Base-by-base conservation (phyloP, 192 early-diverging fungal species). In the Coemansia reversa region DNA sequence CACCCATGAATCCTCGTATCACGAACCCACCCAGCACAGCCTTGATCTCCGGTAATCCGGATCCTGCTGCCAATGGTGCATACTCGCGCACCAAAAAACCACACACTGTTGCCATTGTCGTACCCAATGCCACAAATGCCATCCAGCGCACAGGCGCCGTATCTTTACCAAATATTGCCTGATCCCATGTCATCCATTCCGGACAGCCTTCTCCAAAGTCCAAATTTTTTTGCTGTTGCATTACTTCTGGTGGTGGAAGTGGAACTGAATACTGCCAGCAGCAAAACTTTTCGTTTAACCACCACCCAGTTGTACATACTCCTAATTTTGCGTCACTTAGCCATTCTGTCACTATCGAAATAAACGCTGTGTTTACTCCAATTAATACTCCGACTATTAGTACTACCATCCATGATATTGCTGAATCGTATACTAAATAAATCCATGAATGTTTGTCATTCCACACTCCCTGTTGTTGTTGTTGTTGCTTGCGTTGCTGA, bases 11-110 rank as follows among this genome's bases (percentile, higher is more conserved):
- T 35, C 92, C 91, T 32, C 88, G 84, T 76, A 99, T 94, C n/a
- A 94, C 85, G 64, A 96, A 98, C 27, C 95, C 95, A 81, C 88
- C 84, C 66, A 93, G 65, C 60, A 90, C 91, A 57, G 89, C 88
- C 71, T 93, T 92, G 72, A 98, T 91, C 74, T 96, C 93, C 0
- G 94, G 88, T 25, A 97, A 87, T 42, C 95, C 95, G n/a, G 93
- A 94, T 22, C 95, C 95, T 8, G 95, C 95, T 12, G 94, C 94
- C 84, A 94, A 89, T 18, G 92, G 93, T 25, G 93, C 92, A 59
- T 92, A 86, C 25, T 64, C 66, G 22, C 84, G 84, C 8, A 95
- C 94, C 32, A 96, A 60, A 51, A 83, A 86, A 6, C 93, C 92
- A 53, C 91, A 90, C 12, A 74, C 69, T 7, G 84, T 66, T 0